phyloP scores from a whole-genome alignment of 768 basidiomycete species.

The Pisolithus microcarpus region DNA sequence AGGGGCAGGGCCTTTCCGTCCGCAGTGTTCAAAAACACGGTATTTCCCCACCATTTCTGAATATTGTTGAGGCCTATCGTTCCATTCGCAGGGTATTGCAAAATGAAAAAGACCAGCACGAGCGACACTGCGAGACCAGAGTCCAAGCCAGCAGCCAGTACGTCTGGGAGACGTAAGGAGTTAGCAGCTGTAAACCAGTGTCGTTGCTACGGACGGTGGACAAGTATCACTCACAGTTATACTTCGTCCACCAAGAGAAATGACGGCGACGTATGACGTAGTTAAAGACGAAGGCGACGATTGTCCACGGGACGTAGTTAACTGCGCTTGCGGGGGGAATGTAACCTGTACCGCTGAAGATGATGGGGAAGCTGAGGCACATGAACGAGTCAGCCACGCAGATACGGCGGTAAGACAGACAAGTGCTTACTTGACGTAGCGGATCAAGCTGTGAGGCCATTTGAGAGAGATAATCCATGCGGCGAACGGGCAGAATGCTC shows the following conservation, averaged over 20 bases:
- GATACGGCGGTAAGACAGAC: not conserved
- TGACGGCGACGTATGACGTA: constrained; percentile 51
- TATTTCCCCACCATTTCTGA: constrained; percentile 70
- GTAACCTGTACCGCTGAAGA: constrained; percentile 52
- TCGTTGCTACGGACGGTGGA: not conserved
- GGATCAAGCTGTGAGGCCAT: constrained; percentile 57
- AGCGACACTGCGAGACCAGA: constrained; percentile 54
- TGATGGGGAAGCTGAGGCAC: constrained; percentile 32
- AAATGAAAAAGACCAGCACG: constrained; percentile 52
- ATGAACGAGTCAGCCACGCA: not conserved
- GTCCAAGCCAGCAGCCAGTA: constrained; percentile 65
- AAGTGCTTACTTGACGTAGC: constrained; percentile 53
- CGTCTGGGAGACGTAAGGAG: constrained; percentile 33
- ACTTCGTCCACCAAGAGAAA: constrained; percentile 63
- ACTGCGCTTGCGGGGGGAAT: constrained; percentile 61
- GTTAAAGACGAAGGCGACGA: constrained; percentile 62
- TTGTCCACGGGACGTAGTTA: constrained; percentile 63
- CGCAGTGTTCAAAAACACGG: constrained; percentile 25
- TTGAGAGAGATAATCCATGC: constrained; percentile 47
- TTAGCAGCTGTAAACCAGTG: not conserved
- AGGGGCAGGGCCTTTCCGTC: constrained; percentile 16
- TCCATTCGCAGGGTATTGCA: constrained; percentile 57
- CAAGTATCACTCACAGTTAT: constrained; percentile 26
- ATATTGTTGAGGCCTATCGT: constrained; percentile 47
- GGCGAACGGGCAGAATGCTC: constrained; percentile 53